Evolutionary conservation across 257 asterid genomes (phyloP).

Genomic region (Solanum acaule): DNA sequence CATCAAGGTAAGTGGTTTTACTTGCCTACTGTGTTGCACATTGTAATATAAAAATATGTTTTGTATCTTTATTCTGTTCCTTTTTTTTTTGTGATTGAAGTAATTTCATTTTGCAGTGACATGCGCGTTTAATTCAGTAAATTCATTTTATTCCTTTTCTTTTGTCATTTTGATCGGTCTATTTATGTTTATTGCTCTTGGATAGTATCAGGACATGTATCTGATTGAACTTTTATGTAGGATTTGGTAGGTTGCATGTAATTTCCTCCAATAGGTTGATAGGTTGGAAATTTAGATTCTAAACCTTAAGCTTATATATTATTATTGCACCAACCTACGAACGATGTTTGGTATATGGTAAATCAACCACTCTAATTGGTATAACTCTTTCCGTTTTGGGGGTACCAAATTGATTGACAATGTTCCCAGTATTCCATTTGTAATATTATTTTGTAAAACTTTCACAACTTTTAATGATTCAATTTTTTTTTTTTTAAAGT

Average conservation of each 20-base stretch:
- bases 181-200: neutral
- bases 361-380: neutral
- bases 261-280: neutral
- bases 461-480: neutral
- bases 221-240: neutral
- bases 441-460: neutral
- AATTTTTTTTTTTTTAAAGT: neutral
- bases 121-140: neutral
- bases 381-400: neutral
- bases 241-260: neutral
- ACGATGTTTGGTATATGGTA: neutral
- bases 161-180: neutral
- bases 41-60: neutral
- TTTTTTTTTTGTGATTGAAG: neutral
- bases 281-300: neutral
- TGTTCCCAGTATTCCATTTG: neutral
- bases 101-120: neutral
- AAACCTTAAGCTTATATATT: neutral
- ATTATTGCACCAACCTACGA: neutral
- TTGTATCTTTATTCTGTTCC: neutral
- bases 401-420: neutral
- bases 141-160: neutral
- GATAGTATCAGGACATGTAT: neutral
- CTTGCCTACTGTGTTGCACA: neutral
- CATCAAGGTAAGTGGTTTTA: constrained; percentile 45